Conservation (phyloP, 192 early-diverging fungal genomes). For the Thoreauomyces humboldtii region DNA sequence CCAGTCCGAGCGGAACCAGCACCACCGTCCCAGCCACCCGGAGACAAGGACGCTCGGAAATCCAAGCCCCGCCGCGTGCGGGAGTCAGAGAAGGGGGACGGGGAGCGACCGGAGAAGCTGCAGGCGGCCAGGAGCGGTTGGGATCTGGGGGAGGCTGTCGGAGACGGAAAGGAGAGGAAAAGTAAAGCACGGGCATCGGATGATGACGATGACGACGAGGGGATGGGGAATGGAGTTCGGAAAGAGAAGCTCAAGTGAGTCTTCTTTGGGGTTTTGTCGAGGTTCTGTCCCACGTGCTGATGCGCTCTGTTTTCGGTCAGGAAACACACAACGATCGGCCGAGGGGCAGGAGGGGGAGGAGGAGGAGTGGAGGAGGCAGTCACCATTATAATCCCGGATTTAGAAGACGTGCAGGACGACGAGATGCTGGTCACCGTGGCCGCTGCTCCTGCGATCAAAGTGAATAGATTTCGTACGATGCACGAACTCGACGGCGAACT, state of each 20-base stretch:
- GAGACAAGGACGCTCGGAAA: too few species aligned
- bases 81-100: too few species aligned
- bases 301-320: neutral
- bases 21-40: too few species aligned
- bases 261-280: neutral
- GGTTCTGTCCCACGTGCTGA: neutral
- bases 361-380: constrained; percentile 23
- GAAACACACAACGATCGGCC: constrained; percentile 4
- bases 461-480: constrained; percentile 47
- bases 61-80: neutral
- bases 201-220: neutral
- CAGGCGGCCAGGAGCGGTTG: neutral
- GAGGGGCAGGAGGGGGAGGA: neutral
- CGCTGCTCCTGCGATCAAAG: constrained; percentile 40
- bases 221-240: too few species aligned
- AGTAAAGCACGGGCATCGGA: neutral
- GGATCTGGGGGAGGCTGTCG: neutral
- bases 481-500: constrained; percentile 43
- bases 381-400: constrained; percentile 44
- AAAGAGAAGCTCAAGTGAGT: neutral
- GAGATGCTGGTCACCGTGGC: constrained; percentile 45
- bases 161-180: neutral
- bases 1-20: too few species aligned
- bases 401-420: constrained; percentile 45
- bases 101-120: neutral